A percentile compares a stretch with the other conserved stretches of the same genome.
These are phyloP conservation scores for Ocimum tenuiflorum DNA, from an alignment of 257 asterid species.

Conservation along the genomic window DNA sequence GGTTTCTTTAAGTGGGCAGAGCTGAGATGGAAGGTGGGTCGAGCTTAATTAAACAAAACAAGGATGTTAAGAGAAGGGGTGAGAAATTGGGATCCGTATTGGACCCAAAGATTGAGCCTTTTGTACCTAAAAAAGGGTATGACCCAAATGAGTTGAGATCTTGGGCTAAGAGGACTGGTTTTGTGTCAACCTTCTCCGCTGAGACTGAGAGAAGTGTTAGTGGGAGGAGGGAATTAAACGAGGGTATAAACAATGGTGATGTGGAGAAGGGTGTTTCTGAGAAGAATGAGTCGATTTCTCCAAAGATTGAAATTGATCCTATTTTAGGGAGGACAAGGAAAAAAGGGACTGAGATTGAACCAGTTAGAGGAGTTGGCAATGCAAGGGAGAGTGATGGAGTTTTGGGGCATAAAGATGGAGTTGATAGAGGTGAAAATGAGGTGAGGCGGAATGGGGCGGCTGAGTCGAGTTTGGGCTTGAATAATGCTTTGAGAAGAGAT, in stretches of 20 bases:
- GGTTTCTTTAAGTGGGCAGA: no score
- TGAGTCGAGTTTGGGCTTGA: slow-evolving; percentile 23
- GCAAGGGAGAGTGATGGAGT: slow-evolving; percentile 31
- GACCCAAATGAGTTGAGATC: slow-evolving; percentile 88
- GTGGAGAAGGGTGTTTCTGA: slow-evolving; percentile 54
- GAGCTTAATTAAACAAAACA: slow-evolving; percentile 36
- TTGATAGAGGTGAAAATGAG: slow-evolving; percentile 33
- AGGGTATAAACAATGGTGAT: slow-evolving; percentile 29
- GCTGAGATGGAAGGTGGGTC: slow-evolving; percentile 84
- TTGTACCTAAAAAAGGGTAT: slow-evolving; percentile 57
- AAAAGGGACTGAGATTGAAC: slow-evolving; percentile 58
- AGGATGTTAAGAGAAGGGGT: slow-evolving; percentile 41
- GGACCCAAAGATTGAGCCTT: slow-evolving; percentile 64
- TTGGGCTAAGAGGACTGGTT: slow-evolving; percentile 97
- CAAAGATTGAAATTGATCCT: slow-evolving; percentile 82
- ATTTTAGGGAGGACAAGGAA: slow-evolving; percentile 71
- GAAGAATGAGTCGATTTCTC: slow-evolving; percentile 58
- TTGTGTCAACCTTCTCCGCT: slow-evolving; percentile 73
- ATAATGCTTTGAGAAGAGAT: slow-evolving; percentile 29
- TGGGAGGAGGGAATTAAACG: slow-evolving; percentile 40
- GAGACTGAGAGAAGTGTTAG: slow-evolving; percentile 55
- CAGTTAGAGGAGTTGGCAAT: slow-evolving; percentile 30
- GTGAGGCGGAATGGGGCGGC: slow-evolving; percentile 30
- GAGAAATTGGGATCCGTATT: slow-evolving; percentile 39
- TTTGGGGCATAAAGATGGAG: no score